phyloP scores from a whole-genome alignment of 2,329 filamentous ascomycete genomes.

The Penicillium fuscoglaucum region DNA sequence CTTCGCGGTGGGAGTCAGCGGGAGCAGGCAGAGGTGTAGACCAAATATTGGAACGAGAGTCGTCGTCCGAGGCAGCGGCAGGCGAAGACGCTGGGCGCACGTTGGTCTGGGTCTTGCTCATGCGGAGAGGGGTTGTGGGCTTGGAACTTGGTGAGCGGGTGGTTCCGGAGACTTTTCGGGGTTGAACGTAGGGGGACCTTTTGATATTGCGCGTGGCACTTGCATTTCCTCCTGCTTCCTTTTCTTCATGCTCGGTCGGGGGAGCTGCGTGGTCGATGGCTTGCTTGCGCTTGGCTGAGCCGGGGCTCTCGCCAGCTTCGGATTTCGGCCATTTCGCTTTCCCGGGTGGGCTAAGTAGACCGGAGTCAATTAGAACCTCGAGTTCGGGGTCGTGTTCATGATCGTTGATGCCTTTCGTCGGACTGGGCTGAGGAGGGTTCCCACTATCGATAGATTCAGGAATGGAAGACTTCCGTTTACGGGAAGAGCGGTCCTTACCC shows the following conservation, averaged over 20 bases:
- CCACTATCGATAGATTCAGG: slow-evolving; percentile 32
- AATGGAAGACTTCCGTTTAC: slow-evolving; percentile 38
- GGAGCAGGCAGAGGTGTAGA: slow-evolving; percentile 16
- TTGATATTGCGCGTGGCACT: slow-evolving; percentile 11
- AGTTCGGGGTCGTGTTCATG: slow-evolving; percentile 12
- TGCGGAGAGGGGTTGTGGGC: slow-evolving; percentile 24
- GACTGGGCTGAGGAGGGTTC: slow-evolving; percentile 20
- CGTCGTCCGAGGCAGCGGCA: slow-evolving; percentile 1
- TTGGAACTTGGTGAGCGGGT: slow-evolving; percentile 25
- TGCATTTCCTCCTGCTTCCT: not conserved
- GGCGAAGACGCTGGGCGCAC: slow-evolving; percentile 15
- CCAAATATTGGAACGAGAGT: slow-evolving; percentile 5
- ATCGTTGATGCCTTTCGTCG: slow-evolving; percentile 18
- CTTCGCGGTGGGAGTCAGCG: slow-evolving; percentile 8
- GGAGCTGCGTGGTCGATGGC: slow-evolving; percentile 7
- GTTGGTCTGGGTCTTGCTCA: slow-evolving; percentile 24
- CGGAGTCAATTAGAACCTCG: slow-evolving; percentile 18
- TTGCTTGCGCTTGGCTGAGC: slow-evolving; percentile 36
- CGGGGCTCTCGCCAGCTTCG: slow-evolving; percentile 34
- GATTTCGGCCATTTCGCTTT: slow-evolving; percentile 36
- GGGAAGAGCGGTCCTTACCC: slow-evolving; percentile 35
- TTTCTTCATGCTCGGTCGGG: slow-evolving; percentile 8
- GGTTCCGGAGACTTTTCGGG: slow-evolving; percentile 20
- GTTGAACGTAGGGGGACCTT: slow-evolving; percentile 22
- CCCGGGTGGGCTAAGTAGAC: slow-evolving; percentile 24